Evolutionary conservation across 2,329 filamentous ascomycete genomes (phyloP).

Genomic region (Proliferodiscus dingleyae): DNA sequence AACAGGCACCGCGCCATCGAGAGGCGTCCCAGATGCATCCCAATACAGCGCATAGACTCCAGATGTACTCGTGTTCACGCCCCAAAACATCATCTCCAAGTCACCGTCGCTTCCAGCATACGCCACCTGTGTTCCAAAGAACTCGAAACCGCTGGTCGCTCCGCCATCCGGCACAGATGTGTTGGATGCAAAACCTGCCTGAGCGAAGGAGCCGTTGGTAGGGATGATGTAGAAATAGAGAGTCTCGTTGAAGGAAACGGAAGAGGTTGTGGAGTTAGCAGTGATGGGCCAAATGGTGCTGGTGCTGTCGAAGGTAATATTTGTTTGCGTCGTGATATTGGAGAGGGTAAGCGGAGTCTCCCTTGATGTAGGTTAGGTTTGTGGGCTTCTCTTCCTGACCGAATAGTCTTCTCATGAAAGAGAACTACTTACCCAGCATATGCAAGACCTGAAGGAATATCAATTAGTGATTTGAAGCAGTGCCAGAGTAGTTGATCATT

Average conservation of each 20-base stretch:
- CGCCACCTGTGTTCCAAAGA: slow-evolving; percentile 31
- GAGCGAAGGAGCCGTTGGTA: slow-evolving; percentile 17
- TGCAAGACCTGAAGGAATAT: slow-evolving; percentile 26
- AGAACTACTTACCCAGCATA: slow-evolving; percentile 27
- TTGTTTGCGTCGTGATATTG: slow-evolving; percentile 20
- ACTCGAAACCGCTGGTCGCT: slow-evolving; percentile 27
- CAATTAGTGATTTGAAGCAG: not conserved
- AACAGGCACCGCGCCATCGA: slow-evolving; percentile 16
- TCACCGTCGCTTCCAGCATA: slow-evolving; percentile 23
- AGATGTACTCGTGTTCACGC: slow-evolving; percentile 16
- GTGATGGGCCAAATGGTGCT: slow-evolving; percentile 22
- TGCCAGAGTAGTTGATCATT: slow-evolving; percentile 6
- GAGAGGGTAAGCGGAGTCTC: slow-evolving; percentile 12
- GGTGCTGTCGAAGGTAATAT: slow-evolving; percentile 29
- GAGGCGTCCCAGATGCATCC: slow-evolving; percentile 14
- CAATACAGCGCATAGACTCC: slow-evolving; percentile 25
- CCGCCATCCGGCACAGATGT: slow-evolving; percentile 19
- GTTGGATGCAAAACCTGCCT: slow-evolving; percentile 28
- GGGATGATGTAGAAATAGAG: slow-evolving; percentile 25
- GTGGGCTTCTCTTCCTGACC: not conserved
- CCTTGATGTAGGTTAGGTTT: not conserved
- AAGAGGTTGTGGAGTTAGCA: slow-evolving; percentile 22
- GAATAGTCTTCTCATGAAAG: no score
- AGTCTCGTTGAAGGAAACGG: slow-evolving; percentile 17
- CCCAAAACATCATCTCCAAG: slow-evolving; percentile 26